These are phyloP conservation scores for Amaranthus hypochondriacus DNA, from an alignment of 148 eudicot genomes.

Conservation along the genomic window DNA sequence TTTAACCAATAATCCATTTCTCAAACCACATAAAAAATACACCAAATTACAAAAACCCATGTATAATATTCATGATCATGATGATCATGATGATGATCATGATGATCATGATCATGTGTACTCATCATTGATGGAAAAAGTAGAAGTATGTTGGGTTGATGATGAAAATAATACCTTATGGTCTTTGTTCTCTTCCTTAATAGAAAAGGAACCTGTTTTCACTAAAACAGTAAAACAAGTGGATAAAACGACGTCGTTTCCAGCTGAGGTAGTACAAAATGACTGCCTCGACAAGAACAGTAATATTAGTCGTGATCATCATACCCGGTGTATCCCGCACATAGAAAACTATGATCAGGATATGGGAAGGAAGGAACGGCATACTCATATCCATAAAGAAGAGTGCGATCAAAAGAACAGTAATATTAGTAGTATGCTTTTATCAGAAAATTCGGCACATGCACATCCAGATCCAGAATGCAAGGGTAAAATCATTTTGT, in stretches of 20 bases:
- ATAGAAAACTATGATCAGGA: too few relatives aligned
- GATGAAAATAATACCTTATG: slow-evolving; percentile 3
- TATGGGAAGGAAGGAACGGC: too few relatives aligned
- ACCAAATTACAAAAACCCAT: not conserved
- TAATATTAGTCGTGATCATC: too few relatives aligned
- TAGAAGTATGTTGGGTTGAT: not conserved
- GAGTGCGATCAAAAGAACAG: too few relatives aligned
- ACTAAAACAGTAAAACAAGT: not conserved
- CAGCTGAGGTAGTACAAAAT: not conserved
- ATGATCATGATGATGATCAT: not conserved
- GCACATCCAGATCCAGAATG: too few relatives aligned
- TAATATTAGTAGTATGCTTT: too few relatives aligned
- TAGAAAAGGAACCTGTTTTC: not conserved
- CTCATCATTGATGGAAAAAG: not conserved
- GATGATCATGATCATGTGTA: not conserved
- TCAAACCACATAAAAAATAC: slow-evolving; percentile 3
- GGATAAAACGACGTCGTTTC: slow-evolving; percentile 6
- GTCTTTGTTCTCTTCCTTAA: slow-evolving; percentile 13
- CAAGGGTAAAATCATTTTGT: too few relatives aligned
- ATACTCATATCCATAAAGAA: too few relatives aligned
- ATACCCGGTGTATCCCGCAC: too few relatives aligned
- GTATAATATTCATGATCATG: slow-evolving; percentile 2
- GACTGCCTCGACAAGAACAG: too few relatives aligned
- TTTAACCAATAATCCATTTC: slow-evolving; percentile 10
- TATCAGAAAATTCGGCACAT: too few relatives aligned